A percentile compares a stretch with the other conserved stretches of the same genome.
These are phyloP conservation scores for Colletotrichum costaricense DNA, from an alignment of 2,329 filamentous ascomycete species.

Conservation along the genomic window DNA sequence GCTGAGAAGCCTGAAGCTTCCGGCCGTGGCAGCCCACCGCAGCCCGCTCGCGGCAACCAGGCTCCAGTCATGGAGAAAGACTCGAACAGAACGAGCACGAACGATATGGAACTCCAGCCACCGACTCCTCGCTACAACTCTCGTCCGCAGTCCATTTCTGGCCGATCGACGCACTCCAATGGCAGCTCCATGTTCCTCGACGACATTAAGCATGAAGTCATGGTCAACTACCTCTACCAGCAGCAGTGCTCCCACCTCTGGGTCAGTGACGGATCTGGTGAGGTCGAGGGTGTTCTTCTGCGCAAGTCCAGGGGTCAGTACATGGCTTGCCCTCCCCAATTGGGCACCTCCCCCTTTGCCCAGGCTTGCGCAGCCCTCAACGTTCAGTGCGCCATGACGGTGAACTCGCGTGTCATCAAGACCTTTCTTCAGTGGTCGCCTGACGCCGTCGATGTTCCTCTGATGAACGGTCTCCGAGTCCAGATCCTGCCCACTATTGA, in stretches of 20 bases:
- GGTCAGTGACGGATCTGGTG: conserved; percentile 76
- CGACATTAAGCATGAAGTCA: conserved; percentile 83
- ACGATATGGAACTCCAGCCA: conserved; percentile 61
- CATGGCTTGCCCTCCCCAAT: conserved; percentile 76
- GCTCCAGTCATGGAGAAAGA: conserved; percentile 51
- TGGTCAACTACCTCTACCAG: conserved; percentile 86
- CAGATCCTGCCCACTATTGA: conserved; percentile 80
- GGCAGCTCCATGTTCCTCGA: conserved; percentile 70
- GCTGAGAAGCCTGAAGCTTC: conserved; percentile 55
- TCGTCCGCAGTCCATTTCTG: conserved; percentile 64
- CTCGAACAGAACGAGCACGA: conserved; percentile 43
- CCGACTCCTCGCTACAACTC: conserved; percentile 61
- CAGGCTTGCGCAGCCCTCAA: conserved; percentile 76
- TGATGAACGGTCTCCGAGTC: conserved; percentile 81
- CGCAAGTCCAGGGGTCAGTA: conserved; percentile 76
- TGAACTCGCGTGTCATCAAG: conserved; percentile 83
- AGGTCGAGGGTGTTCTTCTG: conserved; percentile 78
- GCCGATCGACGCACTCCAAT: conserved; percentile 57
- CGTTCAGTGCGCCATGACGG: conserved; percentile 83
- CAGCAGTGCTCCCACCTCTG: conserved; percentile 81
- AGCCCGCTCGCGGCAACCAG: conserved; percentile 39
- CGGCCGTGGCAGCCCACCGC: conserved; percentile 36
- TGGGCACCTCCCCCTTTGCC: conserved; percentile 73
- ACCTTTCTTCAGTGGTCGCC: conserved; percentile 80
- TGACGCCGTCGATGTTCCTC: conserved; percentile 78